Percentiles rank a stretch among this genome's conserved stretches.
phyloP scores from a whole-genome alignment of 1,139 yeast species.

The Arxiozyma bovina region DNA sequence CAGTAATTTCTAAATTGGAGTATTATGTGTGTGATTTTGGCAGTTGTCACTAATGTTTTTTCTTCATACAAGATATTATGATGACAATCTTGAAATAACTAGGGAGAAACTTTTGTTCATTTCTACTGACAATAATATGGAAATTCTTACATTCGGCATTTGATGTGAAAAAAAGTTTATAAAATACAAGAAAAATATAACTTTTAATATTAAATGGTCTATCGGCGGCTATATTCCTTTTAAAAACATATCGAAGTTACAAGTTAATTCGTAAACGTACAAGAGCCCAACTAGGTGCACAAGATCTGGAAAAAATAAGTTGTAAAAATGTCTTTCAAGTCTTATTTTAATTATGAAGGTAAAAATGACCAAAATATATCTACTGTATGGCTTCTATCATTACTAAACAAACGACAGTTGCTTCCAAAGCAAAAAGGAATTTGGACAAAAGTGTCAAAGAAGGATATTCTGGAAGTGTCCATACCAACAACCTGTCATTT shows the following conservation, averaged over 20 bases:
- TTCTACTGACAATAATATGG: too few species aligned
- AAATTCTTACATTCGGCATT: neutral
- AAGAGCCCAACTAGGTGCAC: neutral
- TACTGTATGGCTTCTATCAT: neutral
- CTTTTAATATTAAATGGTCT: too few species aligned
- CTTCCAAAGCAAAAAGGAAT: neutral
- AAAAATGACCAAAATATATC: neutral
- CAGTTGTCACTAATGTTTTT: too few species aligned
- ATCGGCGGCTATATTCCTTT: neutral
- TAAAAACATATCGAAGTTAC: neutral
- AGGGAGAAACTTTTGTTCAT: too few species aligned
- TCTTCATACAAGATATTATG: too few species aligned
- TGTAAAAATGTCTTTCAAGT: neutral
- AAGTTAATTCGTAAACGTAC: neutral
- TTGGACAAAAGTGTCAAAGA: slow-evolving; percentile 9
- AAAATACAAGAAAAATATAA: neutral
- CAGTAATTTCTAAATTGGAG: too few species aligned
- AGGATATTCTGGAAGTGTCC: slow-evolving; percentile 26
- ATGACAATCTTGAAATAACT: too few species aligned
- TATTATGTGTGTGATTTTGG: too few species aligned
- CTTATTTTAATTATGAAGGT: neutral
- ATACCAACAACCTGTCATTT: slow-evolving; percentile 27
- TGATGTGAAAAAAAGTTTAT: neutral
- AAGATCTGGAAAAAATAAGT: too few species aligned
- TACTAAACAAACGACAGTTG: neutral